Evolutionary conservation across 768 basidiomycete genomes (phyloP), one percentile per base, ranked within the genome.

Genomic region (Panellus pusillus): DNA sequence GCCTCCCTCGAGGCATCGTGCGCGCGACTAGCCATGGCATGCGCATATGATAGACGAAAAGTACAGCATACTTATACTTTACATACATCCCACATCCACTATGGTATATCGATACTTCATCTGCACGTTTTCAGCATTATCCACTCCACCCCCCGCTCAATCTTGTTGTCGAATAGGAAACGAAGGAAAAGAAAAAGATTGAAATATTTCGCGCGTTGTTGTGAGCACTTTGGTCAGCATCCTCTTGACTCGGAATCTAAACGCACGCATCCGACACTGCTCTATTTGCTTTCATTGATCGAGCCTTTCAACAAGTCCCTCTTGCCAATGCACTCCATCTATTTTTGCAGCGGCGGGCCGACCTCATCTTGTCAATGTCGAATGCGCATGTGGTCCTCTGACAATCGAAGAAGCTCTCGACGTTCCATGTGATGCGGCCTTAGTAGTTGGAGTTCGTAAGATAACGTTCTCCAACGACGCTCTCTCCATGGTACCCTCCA

Each of bases 51-150:
- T 48, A 51, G 47, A 59, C 50, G 49, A 59, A 54, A 59, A 59
- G 53, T 54, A 59, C 58, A 52, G 50, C 47, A 45, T 53, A 60
- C 39, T 35, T 35, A 35, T 47, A 52, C 50, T 50, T 48, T 55
- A 42, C 50, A 52, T 47, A 55, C 58, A 50, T 44, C 43, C 39
- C 43, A 41, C 52, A 44, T 52, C n/a, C 48, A 59, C 54, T 55
- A 55, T 59, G 60, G 56, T 54, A 61, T 57, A 60, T 50, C 54
- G 54, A 60, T 60, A 60, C 59, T 57, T 14, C 24, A 51, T 44
- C 47, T 40, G 48, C 54, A 55, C 44, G 46, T 28, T 17, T 29
- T n/a, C 18, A 24, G 24, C 24, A 24, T 24, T 24, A 24, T 24
- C 24, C 44, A 40, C 44, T 17, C 28, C 48, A 43, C 46, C 45